These are phyloP conservation scores for Eucalyptus regnans DNA, from an alignment of 345 rosid genomes.

Conservation along the genomic window DNA sequence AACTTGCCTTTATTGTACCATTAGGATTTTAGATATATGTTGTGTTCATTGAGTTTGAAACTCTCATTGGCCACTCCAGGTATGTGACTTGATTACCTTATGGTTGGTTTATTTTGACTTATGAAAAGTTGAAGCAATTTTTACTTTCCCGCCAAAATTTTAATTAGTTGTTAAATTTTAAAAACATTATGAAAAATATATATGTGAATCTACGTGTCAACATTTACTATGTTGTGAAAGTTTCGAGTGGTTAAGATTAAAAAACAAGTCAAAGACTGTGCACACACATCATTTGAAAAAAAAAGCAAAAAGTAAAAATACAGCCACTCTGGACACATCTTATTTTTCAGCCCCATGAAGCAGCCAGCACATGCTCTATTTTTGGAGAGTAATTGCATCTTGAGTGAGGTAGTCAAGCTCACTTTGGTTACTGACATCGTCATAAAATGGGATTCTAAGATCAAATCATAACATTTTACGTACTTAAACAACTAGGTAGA, in stretches of 20 bases:
- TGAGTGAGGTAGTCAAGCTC: neutral
- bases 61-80: neutral
- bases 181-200: neutral
- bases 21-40: neutral
- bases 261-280: neutral
- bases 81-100: neutral
- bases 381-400: neutral
- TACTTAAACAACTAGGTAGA: neutral
- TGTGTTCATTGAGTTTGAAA: neutral
- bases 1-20: neutral
- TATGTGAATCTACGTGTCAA: neutral
- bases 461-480: neutral
- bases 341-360: neutral
- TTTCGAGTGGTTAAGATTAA: neutral
- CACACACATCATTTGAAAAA: neutral
- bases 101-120: neutral
- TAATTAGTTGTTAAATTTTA: neutral
- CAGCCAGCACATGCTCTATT: neutral
- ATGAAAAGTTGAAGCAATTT: neutral
- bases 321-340: neutral
- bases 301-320: neutral
- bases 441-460: neutral
- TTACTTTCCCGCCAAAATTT: neutral
- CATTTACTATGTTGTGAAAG: neutral
- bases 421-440: neutral